phyloP scores from a whole-genome alignment of 108 stramenopile species.

The Skeletonema marinoi region DNA sequence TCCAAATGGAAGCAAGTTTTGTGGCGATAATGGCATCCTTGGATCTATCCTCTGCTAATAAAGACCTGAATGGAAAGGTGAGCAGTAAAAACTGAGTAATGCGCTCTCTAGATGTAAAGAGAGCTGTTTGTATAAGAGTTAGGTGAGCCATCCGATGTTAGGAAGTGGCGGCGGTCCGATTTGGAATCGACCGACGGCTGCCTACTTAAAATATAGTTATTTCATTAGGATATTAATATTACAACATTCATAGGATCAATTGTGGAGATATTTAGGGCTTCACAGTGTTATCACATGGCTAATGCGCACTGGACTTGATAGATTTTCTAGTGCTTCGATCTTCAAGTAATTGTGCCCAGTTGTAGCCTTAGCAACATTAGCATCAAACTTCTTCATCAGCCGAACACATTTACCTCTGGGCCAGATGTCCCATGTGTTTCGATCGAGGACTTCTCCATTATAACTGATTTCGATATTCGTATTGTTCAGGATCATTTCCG shows the following conservation, averaged over 20 bases:
- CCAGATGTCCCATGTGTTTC: conserved; percentile 21
- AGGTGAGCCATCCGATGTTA: background rate
- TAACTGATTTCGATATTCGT: conserved; percentile 31
- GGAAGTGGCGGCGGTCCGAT: no score
- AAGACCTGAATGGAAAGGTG: background rate
- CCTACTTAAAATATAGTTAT: background rate
- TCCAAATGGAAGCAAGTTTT: background rate
- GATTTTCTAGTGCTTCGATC: conserved; percentile 23
- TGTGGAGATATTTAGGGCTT: background rate
- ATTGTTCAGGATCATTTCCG: conserved; percentile 39
- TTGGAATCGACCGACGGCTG: background rate
- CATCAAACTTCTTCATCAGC: conserved; percentile 28
- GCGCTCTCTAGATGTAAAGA: background rate
- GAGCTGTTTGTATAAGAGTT: background rate
- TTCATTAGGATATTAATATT: no score
- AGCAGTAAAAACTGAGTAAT: background rate
- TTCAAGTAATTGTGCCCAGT: conserved; percentile 44
- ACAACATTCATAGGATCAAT: background rate
- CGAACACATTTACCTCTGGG: conserved; percentile 32
- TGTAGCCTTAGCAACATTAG: conserved; percentile 18
- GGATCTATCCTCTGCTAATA: background rate
- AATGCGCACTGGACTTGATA: conserved; percentile 26
- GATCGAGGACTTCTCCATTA: conserved; percentile 26
- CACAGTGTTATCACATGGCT: conserved; percentile 16
- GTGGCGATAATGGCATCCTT: background rate